Evolutionary conservation across 805 yeast genomes (phyloP).

Genomic region (Metschnikowia kunwiensis): DNA sequence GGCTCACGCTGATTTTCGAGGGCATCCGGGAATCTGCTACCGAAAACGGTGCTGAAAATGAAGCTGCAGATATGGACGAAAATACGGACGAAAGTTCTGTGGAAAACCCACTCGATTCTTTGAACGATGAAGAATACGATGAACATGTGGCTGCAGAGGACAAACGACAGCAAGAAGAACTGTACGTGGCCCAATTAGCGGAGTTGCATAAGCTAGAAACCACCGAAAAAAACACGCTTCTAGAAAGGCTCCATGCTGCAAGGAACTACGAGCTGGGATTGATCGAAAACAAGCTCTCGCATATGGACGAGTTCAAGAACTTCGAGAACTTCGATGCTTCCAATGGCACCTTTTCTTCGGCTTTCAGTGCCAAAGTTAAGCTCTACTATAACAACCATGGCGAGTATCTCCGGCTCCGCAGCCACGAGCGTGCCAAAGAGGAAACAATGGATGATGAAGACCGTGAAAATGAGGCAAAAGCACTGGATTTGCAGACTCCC

Average conservation of each 20-base stretch:
- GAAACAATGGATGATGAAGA: conserved; percentile 42
- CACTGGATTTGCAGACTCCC: neutral
- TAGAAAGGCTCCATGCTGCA: conserved; percentile 21
- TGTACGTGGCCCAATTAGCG: conserved; percentile 15
- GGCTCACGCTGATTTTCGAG: conserved; percentile 45
- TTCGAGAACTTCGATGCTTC: conserved; percentile 18
- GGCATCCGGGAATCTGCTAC: conserved; percentile 30
- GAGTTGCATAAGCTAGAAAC: conserved; percentile 17
- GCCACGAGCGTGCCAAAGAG: conserved; percentile 38
- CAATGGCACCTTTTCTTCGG: neutral
- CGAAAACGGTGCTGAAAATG: conserved; percentile 16
- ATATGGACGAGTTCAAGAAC: conserved; percentile 31
- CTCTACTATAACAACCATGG: conserved; percentile 42
- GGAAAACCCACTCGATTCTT: conserved; percentile 6
- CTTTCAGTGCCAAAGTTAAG: conserved; percentile 15
- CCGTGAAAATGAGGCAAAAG: conserved; percentile 31
- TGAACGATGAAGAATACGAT: conserved; percentile 27
- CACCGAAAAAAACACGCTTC: conserved; percentile 20
- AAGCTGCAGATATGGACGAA: conserved; percentile 13
- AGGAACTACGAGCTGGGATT: conserved; percentile 36
- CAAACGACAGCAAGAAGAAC: conserved; percentile 21
- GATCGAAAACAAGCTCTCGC: conserved; percentile 34
- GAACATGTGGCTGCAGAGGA: conserved; percentile 16
- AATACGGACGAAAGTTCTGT: conserved; percentile 10
- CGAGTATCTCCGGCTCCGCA: conserved; percentile 42